A percentile compares a stretch with the other conserved stretches of the same genome.
Evolutionary conservation across 139 green algal genomes (phyloP).

Genomic region (Trebouxia sp.): DNA sequence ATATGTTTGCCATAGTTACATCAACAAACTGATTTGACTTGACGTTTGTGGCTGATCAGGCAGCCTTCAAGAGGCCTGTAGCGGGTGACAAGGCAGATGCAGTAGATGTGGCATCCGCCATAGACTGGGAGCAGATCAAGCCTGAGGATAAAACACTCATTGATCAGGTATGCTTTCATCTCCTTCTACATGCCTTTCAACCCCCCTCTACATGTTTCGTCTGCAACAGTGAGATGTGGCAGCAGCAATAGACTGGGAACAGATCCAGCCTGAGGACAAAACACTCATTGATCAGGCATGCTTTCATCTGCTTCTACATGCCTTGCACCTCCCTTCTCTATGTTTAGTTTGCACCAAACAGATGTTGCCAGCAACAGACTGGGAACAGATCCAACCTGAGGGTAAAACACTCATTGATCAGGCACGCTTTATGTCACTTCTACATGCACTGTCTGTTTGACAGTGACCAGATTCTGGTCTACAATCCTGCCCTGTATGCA

Average conservation of each 20-base stretch:
- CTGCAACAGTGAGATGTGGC: no score
- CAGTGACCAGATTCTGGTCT: no score
- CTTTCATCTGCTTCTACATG: background rate
- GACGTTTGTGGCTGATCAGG: background rate
- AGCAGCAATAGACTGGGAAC: background rate
- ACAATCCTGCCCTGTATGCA: no score
- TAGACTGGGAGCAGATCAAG: background rate
- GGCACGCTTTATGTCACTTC: background rate
- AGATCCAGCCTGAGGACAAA: background rate
- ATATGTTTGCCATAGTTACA: background rate
- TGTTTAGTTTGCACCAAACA: no score
- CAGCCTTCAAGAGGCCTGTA: slow-evolving; percentile 4
- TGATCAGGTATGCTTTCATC: background rate
- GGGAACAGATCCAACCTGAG: background rate
- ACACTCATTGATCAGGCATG: background rate
- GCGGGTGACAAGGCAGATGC: background rate
- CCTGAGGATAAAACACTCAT: background rate
- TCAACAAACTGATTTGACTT: background rate
- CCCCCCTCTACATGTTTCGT: no score
- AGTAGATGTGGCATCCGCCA: background rate
- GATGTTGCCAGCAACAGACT: background rate
- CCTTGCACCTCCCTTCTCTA: no score
- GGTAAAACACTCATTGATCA: background rate
- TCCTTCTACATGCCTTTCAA: no score
- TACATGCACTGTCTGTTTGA: no score